Conservation (phyloP, 805 yeast species). For the Pichia deserticola region DNA sequence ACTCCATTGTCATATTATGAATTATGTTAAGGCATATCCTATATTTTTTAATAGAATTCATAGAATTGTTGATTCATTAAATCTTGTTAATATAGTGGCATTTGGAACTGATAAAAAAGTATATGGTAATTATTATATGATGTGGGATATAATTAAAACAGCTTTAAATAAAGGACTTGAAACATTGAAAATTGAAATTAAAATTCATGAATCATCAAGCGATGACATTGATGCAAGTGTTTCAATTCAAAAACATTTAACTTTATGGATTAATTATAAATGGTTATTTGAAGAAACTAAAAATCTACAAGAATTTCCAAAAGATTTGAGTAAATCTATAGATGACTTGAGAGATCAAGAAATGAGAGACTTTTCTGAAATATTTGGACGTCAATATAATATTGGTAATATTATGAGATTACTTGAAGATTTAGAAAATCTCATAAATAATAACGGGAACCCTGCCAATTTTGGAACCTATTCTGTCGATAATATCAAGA, state of each 20-base stretch:
- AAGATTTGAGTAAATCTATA: slow-evolving; percentile 20
- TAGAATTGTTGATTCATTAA: slow-evolving; percentile 15
- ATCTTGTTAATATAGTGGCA: slow-evolving; percentile 8
- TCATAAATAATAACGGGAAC: slow-evolving; percentile 35
- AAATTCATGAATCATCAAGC: background rate
- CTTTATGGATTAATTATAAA: slow-evolving; percentile 46
- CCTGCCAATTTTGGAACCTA: slow-evolving; percentile 59
- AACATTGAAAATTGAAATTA: slow-evolving; percentile 4
- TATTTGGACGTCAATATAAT: slow-evolving; percentile 38
- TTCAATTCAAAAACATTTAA: slow-evolving; percentile 23
- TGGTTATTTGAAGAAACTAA: slow-evolving; percentile 40
- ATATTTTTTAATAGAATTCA: slow-evolving; percentile 37
- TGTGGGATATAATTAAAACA: slow-evolving; percentile 19
- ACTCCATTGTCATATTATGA: slow-evolving; percentile 28
- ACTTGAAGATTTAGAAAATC: slow-evolving; percentile 53
- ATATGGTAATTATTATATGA: slow-evolving; percentile 13
- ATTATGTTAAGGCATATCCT: slow-evolving; percentile 41
- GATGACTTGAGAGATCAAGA: slow-evolving; percentile 28
- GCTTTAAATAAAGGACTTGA: slow-evolving; percentile 10
- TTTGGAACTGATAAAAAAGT: slow-evolving; percentile 15
- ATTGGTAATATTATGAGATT: slow-evolving; percentile 65
- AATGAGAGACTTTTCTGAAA: slow-evolving; percentile 36
- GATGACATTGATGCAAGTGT: slow-evolving; percentile 11
- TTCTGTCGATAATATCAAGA: slow-evolving; percentile 49
- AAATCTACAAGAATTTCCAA: slow-evolving; percentile 19